Base-by-base conservation (phyloP, 371 early-diverging fungal species). In the Syncephalastrum contaminatum region DNA sequence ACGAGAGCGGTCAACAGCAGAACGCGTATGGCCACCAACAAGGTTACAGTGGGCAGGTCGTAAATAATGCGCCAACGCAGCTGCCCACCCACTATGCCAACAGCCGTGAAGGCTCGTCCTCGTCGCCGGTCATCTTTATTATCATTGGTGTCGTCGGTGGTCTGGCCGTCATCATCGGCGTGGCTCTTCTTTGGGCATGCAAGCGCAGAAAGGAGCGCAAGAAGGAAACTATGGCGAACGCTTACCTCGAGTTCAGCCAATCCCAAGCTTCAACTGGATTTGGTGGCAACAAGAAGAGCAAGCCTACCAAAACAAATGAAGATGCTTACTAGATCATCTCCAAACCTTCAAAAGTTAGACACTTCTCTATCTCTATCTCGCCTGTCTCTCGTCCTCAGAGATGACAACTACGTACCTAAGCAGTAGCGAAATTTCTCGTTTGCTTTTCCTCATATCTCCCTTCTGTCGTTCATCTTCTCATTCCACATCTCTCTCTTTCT, bases 201-300 rank as follows among this genome's bases (percentile, higher is more conserved):
- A 56, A 57, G 49, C 59, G 51, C 13, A 54, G 63, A 60, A 65
- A 56, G 43, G 63, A 63, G 15, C 56, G 53, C 27, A 69, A 66
- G 44, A 69, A 66, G 45, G 70, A 69, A 43, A 65, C 59, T 25
- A 69, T 69, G 66, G 66, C 70, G 15, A 63, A 66, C 45, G 70
- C 70, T 15, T 66, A 62, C 41, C 59, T 69, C 15, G 66, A 69
- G 25, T 69, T 66, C 25, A 65, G 66, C 22, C 62, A 55, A 27
- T 66, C 63, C 27, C 65, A 66, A 48, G 13, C 60, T 10, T 55
- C 55, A 1, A 39, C 36, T 55, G 55, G 46, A 19, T 55, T 55
- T 25, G 30, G 53, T 10, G 56, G 58, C 41, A 47, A 57, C 39
- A 63, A 63, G n/a, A 48, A 24, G 13, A 39, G 50, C 21, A 59